phyloP scores from a whole-genome alignment of 805 yeast genomes.

The Saturnispora dispora region DNA sequence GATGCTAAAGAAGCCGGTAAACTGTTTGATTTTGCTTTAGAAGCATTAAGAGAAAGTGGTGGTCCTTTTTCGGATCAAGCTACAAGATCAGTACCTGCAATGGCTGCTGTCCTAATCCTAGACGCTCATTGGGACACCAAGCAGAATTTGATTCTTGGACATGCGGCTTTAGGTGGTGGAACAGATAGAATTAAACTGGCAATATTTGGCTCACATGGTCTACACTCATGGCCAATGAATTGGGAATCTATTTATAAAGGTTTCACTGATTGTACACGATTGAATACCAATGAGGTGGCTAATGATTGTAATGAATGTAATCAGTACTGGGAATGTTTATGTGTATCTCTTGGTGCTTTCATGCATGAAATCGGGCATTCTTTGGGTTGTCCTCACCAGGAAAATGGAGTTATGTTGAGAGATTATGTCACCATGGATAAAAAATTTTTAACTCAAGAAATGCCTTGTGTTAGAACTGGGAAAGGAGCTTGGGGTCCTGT shows the following conservation, averaged over 20 bases:
- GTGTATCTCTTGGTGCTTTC: slow-evolving; percentile 84
- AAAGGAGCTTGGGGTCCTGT: slow-evolving; percentile 42
- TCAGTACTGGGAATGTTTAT: slow-evolving; percentile 82
- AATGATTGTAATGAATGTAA: slow-evolving; percentile 83
- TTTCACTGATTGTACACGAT: slow-evolving; percentile 63
- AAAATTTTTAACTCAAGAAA: slow-evolving; percentile 68
- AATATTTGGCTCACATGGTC: slow-evolving; percentile 88
- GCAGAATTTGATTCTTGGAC: slow-evolving; percentile 56
- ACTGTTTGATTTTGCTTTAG: slow-evolving; percentile 68
- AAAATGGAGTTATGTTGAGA: slow-evolving; percentile 81
- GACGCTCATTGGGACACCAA: slow-evolving; percentile 77
- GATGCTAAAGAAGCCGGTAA: slow-evolving; percentile 68
- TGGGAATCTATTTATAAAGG: slow-evolving; percentile 60
- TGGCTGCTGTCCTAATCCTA: slow-evolving; percentile 77
- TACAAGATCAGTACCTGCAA: slow-evolving; percentile 38
- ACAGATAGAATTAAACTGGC: slow-evolving; percentile 62
- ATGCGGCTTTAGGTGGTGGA: slow-evolving; percentile 95
- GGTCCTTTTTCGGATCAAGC: slow-evolving; percentile 38
- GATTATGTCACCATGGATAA: slow-evolving; percentile 78
- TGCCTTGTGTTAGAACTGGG: slow-evolving; percentile 43
- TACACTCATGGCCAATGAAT: slow-evolving; percentile 87
- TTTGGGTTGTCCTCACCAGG: slow-evolving; percentile 89
- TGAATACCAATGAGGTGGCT: slow-evolving; percentile 66
- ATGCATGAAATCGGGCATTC: slow-evolving; percentile 93
- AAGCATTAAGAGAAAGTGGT: slow-evolving; percentile 52